Conservation (phyloP, 257 asterid species). For the Anisodus acutangulus region DNA sequence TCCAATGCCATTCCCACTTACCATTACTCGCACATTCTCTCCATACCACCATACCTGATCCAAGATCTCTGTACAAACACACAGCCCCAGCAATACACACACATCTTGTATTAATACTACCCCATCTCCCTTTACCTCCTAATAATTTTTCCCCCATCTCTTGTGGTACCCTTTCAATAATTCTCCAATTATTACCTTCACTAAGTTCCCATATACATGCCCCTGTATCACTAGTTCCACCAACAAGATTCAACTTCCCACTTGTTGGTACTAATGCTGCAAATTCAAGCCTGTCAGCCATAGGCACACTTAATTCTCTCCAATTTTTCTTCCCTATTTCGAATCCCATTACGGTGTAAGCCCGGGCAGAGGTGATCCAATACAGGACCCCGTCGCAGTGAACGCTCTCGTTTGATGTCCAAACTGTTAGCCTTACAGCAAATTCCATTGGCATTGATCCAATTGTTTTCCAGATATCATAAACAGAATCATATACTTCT, state of each 20-base stretch:
- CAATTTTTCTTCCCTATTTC: constrained; percentile 54
- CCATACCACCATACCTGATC: constrained; percentile 63
- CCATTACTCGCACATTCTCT: constrained; percentile 42
- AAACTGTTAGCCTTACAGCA: constrained; percentile 83
- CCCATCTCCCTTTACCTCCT: constrained; percentile 60
- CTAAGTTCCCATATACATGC: constrained; percentile 72
- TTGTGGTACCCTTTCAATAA: constrained; percentile 59
- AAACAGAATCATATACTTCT: constrained; percentile 61
- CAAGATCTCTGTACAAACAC: constrained; percentile 67
- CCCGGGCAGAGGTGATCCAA: constrained; percentile 88
- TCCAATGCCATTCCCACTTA: constrained; percentile 68
- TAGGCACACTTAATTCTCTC: constrained; percentile 71
- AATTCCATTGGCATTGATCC: constrained; percentile 69
- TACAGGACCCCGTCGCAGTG: constrained; percentile 56
- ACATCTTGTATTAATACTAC: constrained; percentile 49
- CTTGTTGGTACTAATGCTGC: constrained; percentile 65
- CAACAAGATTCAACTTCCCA: constrained; percentile 65
- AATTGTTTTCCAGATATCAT: constrained; percentile 43
- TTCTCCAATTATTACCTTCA: constrained; percentile 49
- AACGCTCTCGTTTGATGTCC: constrained; percentile 86
- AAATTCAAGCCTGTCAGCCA: constrained; percentile 76
- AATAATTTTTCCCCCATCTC: constrained; percentile 54
- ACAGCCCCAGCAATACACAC: constrained; percentile 61
- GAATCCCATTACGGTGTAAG: constrained; percentile 70
- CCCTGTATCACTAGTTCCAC: constrained; percentile 58